These are phyloP conservation scores for Exophiala sp. DNA, from an alignment of 2,329 filamentous ascomycete genomes.

Conservation along the genomic window DNA sequence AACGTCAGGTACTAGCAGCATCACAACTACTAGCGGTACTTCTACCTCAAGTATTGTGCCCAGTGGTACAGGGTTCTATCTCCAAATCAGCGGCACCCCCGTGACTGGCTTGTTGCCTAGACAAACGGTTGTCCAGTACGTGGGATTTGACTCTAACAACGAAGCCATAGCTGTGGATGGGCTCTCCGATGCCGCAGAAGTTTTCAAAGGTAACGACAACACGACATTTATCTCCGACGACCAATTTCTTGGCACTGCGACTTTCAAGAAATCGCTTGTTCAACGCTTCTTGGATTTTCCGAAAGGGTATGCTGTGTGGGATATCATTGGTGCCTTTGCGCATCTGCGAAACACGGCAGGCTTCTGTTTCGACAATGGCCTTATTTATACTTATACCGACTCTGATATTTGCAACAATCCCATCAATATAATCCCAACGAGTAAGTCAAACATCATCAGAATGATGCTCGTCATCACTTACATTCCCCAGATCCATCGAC, in stretches of 20 bases:
- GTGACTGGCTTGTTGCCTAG: background rate
- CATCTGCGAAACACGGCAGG: background rate
- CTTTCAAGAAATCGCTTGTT: background rate
- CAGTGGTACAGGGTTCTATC: conserved; percentile 4
- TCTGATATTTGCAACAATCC: background rate
- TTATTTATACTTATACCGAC: background rate
- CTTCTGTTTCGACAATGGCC: background rate
- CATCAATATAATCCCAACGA: background rate
- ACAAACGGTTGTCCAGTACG: background rate
- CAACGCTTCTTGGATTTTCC: conserved; percentile 7
- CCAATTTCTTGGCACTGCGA: conserved; percentile 5
- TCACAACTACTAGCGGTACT: background rate
- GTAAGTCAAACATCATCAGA: background rate
- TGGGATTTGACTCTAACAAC: conserved; percentile 1
- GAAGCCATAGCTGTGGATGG: conserved; percentile 1
- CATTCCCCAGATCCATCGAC: background rate
- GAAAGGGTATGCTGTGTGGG: background rate
- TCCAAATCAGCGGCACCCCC: conserved; percentile 3
- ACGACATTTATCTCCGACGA: conserved; percentile 7
- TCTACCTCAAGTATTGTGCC: background rate
- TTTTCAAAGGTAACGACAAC: conserved; percentile 7
- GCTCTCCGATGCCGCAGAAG: background rate
- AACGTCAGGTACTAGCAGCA: background rate
- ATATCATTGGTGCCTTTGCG: background rate
- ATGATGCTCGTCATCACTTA: background rate